These are phyloP conservation scores for Penicillium sp. DNA, from an alignment of 2,329 filamentous ascomycete species.

Conservation along the genomic window DNA sequence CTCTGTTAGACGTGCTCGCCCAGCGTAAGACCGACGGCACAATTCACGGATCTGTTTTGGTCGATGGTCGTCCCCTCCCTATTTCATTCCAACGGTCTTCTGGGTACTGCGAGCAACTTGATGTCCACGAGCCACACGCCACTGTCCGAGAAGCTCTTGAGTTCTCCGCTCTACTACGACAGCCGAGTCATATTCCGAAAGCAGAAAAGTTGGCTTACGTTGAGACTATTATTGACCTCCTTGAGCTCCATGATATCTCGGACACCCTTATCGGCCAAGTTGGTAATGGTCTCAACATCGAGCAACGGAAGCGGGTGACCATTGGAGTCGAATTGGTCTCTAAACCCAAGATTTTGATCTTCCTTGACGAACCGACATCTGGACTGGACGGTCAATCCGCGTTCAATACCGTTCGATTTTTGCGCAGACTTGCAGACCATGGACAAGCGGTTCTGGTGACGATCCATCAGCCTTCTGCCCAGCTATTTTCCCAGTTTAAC, in stretches of 20 bases:
- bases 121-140: background rate
- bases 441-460: background rate
- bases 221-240: background rate
- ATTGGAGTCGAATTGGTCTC: background rate
- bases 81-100: background rate
- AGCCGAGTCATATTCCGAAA: background rate
- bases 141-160: background rate
- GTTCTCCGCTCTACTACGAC: background rate
- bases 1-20: background rate
- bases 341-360: background rate
- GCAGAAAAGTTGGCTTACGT: background rate
- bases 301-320: background rate
- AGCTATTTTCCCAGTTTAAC: background rate
- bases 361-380: background rate
- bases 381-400: conserved; percentile 1
- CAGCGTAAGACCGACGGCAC: background rate
- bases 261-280: background rate
- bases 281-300: background rate
- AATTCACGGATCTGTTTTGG: background rate
- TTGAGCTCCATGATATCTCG: background rate
- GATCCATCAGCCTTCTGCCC: background rate
- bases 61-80: background rate
- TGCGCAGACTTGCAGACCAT: background rate
- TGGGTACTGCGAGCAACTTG: background rate
- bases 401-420: background rate